A percentile compares a stretch with the other conserved stretches of the same genome.
Conservation (phyloP, 495 filamentous ascomycete genomes). For the Tuber microsphaerosporum region DNA sequence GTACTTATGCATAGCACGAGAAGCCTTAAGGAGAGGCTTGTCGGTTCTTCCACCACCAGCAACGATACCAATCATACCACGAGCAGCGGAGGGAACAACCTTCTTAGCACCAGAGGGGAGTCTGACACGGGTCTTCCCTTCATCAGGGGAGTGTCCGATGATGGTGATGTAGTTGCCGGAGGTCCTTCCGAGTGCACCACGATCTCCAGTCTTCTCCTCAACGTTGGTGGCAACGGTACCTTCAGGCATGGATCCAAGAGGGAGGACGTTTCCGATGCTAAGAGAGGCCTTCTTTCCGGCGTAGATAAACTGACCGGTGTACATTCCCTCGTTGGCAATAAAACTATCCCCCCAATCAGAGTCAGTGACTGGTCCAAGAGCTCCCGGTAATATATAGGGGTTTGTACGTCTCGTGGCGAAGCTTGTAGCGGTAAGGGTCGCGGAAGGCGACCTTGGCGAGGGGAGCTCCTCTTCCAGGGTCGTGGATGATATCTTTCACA, state of each 20-base stretch:
- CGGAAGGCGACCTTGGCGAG: slow-evolving; percentile 95
- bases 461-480: slow-evolving; percentile 94
- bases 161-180: slow-evolving; percentile 99
- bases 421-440: slow-evolving; percentile 83
- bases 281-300: slow-evolving; percentile 96
- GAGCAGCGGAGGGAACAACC: slow-evolving; percentile 79
- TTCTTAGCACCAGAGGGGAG: slow-evolving; percentile 98
- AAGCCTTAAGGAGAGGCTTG: slow-evolving; percentile 98
- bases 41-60: slow-evolving; percentile 98
- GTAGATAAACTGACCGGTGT: slow-evolving; percentile 99
- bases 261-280: slow-evolving; percentile 94
- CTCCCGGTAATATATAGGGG: slow-evolving; percentile 16
- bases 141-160: slow-evolving; percentile 97
- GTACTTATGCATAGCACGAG: slow-evolving; percentile 98
- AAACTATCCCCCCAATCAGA: slow-evolving; percentile 48
- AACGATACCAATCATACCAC: slow-evolving; percentile 99
- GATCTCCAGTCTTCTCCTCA: slow-evolving; percentile 97
- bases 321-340: slow-evolving; percentile 99
- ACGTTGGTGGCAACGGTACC: slow-evolving; percentile 98
- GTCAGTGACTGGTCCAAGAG: slow-evolving; percentile 4
- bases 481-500: slow-evolving; percentile 98
- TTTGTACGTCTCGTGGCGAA: slow-evolving; percentile 68
- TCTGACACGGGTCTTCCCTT: slow-evolving; percentile 99
- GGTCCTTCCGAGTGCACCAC: slow-evolving; percentile 88
- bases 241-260: slow-evolving; percentile 86